A percentile compares a stretch with the other conserved stretches of the same genome.
These are phyloP conservation scores for Trichoderma arundinaceum DNA, from an alignment of 2,329 filamentous ascomycete genomes.

Conservation along the genomic window DNA sequence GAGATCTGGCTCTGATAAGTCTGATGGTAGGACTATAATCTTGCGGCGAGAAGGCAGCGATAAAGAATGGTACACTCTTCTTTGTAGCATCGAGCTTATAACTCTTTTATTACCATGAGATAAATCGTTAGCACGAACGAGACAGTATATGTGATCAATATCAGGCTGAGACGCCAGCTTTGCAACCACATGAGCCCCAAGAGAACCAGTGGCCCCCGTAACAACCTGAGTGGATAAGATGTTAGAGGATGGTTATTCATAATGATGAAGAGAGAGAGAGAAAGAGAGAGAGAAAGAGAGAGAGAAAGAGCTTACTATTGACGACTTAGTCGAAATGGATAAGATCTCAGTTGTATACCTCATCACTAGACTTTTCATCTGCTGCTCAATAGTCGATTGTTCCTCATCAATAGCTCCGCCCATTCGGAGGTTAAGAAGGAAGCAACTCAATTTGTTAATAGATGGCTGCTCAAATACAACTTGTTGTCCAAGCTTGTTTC, in stretches of 20 bases:
- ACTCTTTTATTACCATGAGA: background rate
- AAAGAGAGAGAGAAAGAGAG: no score
- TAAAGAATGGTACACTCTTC: conserved; percentile 3
- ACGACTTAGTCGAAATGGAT: background rate
- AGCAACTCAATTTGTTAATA: conserved; percentile 48
- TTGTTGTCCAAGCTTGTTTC: conserved; percentile 36
- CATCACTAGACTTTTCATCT: conserved; percentile 7
- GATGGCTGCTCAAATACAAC: conserved; percentile 35
- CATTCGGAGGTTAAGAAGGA: conserved; percentile 3
- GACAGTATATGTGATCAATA: conserved; percentile 58
- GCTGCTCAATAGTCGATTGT: background rate
- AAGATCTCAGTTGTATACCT: background rate
- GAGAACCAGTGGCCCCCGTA: conserved; percentile 68
- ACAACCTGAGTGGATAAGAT: background rate
- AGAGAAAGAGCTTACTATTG: background rate
- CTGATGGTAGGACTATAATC: conserved; percentile 50
- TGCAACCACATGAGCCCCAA: conserved; percentile 65
- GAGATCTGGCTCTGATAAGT: conserved; percentile 35
- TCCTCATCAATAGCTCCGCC: background rate
- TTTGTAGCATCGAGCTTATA: conserved; percentile 21
- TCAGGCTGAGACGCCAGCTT: conserved; percentile 64
- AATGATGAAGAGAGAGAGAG: fast-evolving
- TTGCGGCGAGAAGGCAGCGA: conserved; percentile 41
- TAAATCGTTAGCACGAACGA: conserved; percentile 52
- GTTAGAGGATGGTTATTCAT: background rate